Base-by-base conservation (phyloP, 768 basidiomycete genomes). In the Pilatotrama ljubarskyi region DNA sequence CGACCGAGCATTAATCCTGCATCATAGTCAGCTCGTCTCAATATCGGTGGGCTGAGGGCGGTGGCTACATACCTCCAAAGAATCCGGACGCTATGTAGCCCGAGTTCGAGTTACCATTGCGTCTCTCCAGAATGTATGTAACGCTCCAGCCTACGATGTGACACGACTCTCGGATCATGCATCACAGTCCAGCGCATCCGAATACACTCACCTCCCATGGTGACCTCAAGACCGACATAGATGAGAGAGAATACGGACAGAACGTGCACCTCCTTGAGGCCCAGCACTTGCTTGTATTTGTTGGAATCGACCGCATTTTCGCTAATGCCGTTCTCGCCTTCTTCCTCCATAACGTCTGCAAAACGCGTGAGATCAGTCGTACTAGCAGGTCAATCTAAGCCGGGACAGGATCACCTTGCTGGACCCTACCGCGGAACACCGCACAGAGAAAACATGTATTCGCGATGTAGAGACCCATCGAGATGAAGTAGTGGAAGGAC, bases 11-110 rank as follows among this genome's bases (percentile, higher is more conserved):
- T 70, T 1, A 70, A 55, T 0, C 69, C 69, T 70, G 32, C 13
- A n/a, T n/a, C n/a, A n/a, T n/a, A n/a, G n/a, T n/a, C n/a, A n/a
- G n/a, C n/a, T n/a, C n/a, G n/a, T n/a, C n/a, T n/a, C n/a, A n/a
- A n/a, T n/a, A n/a, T n/a, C n/a, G n/a, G n/a, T n/a, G n/a, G n/a
- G n/a, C n/a, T n/a, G n/a, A n/a, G n/a, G n/a, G n/a, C n/a, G n/a
- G n/a, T n/a, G n/a, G n/a, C n/a, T n/a, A 47, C 59, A 11, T 43
- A 70, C 73, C 74, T 11, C 74, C 78, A 51, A 77, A 78, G 68
- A 78, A 77, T 1, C 77, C 77, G 42, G 75, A 73, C 1, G 77
- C 77, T 25, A 79, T 75, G 61, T 80, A 79, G 5, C 79, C 79
- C 5, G 78, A 63, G 15, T 59, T 68, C 0, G 71, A 65, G 8